phyloP scores from a whole-genome alignment of 1,139 yeast genomes.

The Sugiyamaella sp. region DNA sequence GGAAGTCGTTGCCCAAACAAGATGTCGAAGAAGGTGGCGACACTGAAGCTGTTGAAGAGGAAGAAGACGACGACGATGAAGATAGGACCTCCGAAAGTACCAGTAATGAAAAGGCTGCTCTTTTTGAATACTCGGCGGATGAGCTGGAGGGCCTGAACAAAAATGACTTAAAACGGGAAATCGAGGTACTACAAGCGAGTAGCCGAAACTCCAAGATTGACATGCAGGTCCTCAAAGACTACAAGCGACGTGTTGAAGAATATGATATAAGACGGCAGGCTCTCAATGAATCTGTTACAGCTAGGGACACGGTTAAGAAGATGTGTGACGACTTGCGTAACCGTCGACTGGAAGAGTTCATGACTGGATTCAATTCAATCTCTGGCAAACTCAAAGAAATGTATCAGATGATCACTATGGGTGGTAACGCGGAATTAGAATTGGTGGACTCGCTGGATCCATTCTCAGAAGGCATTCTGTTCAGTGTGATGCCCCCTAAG shows the following conservation, averaged over 20 bases:
- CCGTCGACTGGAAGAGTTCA: constrained; percentile 81
- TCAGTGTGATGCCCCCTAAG: constrained; percentile 99
- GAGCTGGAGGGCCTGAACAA: constrained; percentile 57
- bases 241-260: constrained; percentile 67
- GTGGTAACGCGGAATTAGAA: constrained; percentile 97
- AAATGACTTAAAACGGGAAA: constrained; percentile 54
- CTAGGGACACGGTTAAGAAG: constrained; percentile 67
- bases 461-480: constrained; percentile 94
- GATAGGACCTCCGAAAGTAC: no score
- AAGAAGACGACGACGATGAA: constrained; percentile 25
- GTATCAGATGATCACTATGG: constrained; percentile 99
- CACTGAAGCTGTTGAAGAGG: constrained; percentile 29
- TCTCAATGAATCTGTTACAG: constrained; percentile 64
- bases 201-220: constrained; percentile 67
- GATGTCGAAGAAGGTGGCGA: constrained; percentile 24
- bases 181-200: constrained; percentile 58
- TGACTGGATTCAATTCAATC: constrained; percentile 87
- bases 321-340: constrained; percentile 71
- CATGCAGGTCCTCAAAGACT: constrained; percentile 75
- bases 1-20: constrained; percentile 19
- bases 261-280: constrained; percentile 64
- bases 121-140: constrained; percentile 49
- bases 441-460: constrained; percentile 96
- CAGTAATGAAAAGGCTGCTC: neutral
- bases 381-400: constrained; percentile 90